Evolutionary conservation across 768 basidiomycete species (phyloP), one percentile per base, ranked within the genome.

Genomic region (Lanmaoa rubissima): DNA sequence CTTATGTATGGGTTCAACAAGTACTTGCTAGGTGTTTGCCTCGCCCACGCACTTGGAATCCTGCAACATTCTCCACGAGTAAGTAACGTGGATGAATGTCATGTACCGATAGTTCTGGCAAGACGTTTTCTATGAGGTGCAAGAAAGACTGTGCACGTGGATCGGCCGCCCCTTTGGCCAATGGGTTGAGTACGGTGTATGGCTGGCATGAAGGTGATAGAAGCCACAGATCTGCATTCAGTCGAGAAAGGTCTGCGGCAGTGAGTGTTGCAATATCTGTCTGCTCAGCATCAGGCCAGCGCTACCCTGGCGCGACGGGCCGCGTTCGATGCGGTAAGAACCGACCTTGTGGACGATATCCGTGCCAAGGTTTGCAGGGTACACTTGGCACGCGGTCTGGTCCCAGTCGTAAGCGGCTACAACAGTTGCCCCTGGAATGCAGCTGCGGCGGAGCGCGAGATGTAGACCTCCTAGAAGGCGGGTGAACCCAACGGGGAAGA

Each of bases 331-430:
- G 17, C 10, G 39, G 24, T 19, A 54, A 31, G 46, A 35, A 40
- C 53, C 19, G 48, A 69, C 61, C 49, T 58, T 87, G 64, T 72
- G 69, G 16, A 82, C 78, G 31, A 82, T 64, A 24, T 74, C 64
- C 10, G 64, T 49, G 7, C 81, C 81, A 65, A 83, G 73, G 69
- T 92, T 91, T 19, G 79, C 76, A 19, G 71, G 71, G 69, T 93
- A 92, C 17, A 90, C 88, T 52, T 78, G 78, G 61, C 84, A 86
- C 36, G 88, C 88, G 19, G 75, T 77, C 61, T 84, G 88, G 73
- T 92, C 90, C 88, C 90, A 91, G 68, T 92, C 91, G 65, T 86
- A 90, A n/a, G 90, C 88, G 58, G 79, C 80, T 6, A 85, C 73
- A 34, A 88, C 77, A 0, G 69, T 57, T 10, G 72, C 62, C 5